Base-by-base conservation (phyloP, 139 green algal species). In the Chlamydomonas incerta region DNA sequence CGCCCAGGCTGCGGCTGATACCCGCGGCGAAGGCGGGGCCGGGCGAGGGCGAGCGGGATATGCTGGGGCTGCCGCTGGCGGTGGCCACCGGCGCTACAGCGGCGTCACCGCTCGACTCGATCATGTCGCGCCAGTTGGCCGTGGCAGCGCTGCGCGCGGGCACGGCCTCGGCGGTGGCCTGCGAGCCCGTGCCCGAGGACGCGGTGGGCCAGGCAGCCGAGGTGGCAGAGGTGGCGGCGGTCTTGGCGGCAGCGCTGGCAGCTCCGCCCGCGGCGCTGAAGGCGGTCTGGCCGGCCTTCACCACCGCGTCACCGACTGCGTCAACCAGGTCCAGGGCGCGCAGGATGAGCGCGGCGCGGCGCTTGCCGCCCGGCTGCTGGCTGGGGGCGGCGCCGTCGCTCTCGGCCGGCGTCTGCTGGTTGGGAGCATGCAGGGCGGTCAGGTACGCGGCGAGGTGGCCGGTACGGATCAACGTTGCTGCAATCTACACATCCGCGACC, bases 311-410 rank as follows among this genome's bases (percentile, higher is more conserved):
- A 1, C 66, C 79, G 33, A 85, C 65, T 20, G 79, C 66, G 46
- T 85, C 79, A n/a, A n/a, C 79, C 29, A 85, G 79, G 67, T 85
- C 79, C 23, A 85, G 31, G 13, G 33, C 79, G 13, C 66, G 65
- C 65, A 75, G 24, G 37, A 68, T 21, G 37, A 75, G 66, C 0
- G 47, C 31, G 3, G 31, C 57, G 41, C 79, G 65, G 21, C 46
- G 46, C 11, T 31, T 65, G 34, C 20, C 17, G 77, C 6, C 29
- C 41, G 5, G 41, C 41, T 50, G 41, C 41, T 50, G 41, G n/a
- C n/a, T n/a, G n/a, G n/a, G n/a, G n/a, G n/a, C n/a, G n/a, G n/a
- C n/a, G n/a, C n/a, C n/a, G n/a, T n/a, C n/a, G n/a, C n/a, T n/a
- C n/a, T n/a, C n/a, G n/a, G n/a, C n/a, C n/a, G n/a, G n/a, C n/a